Base-by-base conservation (phyloP, 2,329 filamentous ascomycete genomes). In the Sporothrix curviconia region DNA sequence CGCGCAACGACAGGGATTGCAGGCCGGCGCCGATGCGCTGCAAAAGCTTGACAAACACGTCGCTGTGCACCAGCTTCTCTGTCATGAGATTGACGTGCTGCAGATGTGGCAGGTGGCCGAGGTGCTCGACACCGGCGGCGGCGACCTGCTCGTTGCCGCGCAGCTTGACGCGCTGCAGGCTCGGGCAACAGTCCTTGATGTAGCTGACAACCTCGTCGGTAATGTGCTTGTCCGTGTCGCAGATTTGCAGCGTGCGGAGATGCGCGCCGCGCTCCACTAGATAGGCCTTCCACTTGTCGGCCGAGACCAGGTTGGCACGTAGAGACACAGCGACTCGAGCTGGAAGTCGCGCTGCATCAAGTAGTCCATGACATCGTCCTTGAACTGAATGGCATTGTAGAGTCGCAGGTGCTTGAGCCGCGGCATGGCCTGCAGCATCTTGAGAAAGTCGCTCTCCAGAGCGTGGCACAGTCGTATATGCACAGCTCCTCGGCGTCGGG, bases 341-440 rank as follows among this genome's bases (percentile, higher is more conserved):
- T 80, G 72, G 3, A 58, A 19, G 51, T 87, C 80, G 49, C 89
- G 87, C 56, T 84, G 84, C 19, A 89, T 76, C 66, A 96, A 81
- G 69, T 92, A 96, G 54, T 90, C 82, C 70, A 96, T 80, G 42
- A 91, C 87, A 39, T 78, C 78, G 66, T 96, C 88, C 71, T 95
- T 96, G 77, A 96, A 87, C 67, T 96, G 92, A 51, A 94, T 89
- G n/a, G 86, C 90, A 66, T 92, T 92, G 50, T 87, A 84, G 11
- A 95, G 74, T 62, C 90, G 87, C 57, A 96, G 77, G 43, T 79
- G 80, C 64, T 83, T 83, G 55, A 96, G 74, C 6, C 77, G 78
- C 0, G 89, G 84, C 58, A 88, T 85, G 3, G 84, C 79, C 53
- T 90, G 86, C 61, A 96, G 91, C 42, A 96, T 89, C 62, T 85